Conservation (phyloP, 169 alveolate species). For the Plasmodium inui region DNA sequence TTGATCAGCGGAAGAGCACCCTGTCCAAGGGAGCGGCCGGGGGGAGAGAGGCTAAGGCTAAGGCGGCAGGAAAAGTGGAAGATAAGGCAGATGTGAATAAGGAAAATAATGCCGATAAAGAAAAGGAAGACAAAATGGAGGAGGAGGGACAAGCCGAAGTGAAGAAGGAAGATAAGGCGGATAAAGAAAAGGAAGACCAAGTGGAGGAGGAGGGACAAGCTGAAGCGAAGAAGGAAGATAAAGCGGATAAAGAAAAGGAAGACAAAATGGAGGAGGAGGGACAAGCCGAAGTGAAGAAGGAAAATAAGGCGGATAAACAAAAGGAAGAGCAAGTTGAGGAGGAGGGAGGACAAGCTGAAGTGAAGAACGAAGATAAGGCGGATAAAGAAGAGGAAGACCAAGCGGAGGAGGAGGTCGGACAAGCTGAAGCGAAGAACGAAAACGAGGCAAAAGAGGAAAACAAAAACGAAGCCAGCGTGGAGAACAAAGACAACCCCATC, state of each 20-base stretch:
- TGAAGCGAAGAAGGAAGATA: no score
- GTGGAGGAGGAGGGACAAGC: no score
- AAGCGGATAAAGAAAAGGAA: no score
- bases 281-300: no score
- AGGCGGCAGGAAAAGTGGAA: neutral
- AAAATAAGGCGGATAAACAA: no score
- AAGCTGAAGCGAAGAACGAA: neutral
- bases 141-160: neutral
- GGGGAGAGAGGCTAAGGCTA: neutral
- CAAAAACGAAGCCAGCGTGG: neutral
- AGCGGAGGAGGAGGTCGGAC: neutral
- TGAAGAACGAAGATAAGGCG: neutral
- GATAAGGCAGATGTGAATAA: neutral
- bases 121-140: neutral
- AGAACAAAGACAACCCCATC: neutral
- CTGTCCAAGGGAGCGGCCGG: conserved; percentile 11
- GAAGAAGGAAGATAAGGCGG: neutral
- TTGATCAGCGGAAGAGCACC: conserved; percentile 46
- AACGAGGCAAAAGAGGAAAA: neutral
- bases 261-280: no score
- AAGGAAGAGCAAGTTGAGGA: no score
- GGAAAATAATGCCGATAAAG: neutral
- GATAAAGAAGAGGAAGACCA: neutral
- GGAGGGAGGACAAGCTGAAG: no score
- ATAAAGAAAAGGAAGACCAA: no score